phyloP scores from a whole-genome alignment of 208 protist species.

The Leishmania braziliensis region DNA sequence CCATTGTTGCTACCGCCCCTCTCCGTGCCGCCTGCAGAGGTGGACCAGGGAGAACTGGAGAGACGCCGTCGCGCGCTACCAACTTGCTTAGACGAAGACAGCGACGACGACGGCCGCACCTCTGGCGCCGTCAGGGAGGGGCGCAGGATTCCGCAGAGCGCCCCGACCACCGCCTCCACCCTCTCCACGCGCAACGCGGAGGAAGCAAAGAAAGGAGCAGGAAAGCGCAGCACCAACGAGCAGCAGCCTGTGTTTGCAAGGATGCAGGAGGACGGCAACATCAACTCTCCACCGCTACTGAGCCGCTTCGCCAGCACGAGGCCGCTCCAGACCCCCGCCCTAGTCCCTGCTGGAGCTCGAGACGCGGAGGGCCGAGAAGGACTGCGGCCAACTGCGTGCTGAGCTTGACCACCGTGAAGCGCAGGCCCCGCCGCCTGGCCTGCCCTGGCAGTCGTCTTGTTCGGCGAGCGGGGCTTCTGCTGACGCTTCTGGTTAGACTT shows the following conservation, averaged over 20 bases:
- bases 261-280: constrained; percentile 69
- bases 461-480: background rate
- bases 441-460: background rate
- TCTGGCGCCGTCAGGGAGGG: constrained; percentile 32
- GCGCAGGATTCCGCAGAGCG: constrained; percentile 63
- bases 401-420: background rate
- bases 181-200: constrained; percentile 53
- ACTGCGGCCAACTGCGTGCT: background rate
- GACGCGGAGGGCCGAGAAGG: background rate
- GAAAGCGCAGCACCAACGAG: constrained; percentile 74
- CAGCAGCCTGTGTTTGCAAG: constrained; percentile 52
- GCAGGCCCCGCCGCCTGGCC: background rate
- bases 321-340: constrained; percentile 25
- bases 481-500: background rate
- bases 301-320: constrained; percentile 62
- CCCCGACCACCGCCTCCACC: constrained; percentile 73
- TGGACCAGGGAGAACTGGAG: constrained; percentile 15
- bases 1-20: background rate
- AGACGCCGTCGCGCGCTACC: constrained; percentile 7
- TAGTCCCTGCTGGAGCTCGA: background rate
- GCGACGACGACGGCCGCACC: constrained; percentile 20
- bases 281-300: constrained; percentile 62
- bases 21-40: constrained; percentile 8
- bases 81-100: constrained; percentile 9
- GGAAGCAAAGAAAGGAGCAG: constrained; percentile 37